phyloP scores from a whole-genome alignment of 805 yeast species.

The Ogataea ramenticola region DNA sequence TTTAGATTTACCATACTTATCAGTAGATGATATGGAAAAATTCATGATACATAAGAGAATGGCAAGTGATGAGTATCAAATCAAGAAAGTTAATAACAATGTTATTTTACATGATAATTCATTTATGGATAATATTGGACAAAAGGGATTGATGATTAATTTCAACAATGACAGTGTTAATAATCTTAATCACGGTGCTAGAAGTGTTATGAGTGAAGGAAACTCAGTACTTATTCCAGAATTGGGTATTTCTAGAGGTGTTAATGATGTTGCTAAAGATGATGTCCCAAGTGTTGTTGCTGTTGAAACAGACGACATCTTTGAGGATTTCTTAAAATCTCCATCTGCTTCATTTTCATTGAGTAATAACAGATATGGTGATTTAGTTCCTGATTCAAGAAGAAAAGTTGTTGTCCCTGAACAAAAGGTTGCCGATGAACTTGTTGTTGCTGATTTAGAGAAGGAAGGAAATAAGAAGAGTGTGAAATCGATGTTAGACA shows the following conservation, averaged over 20 bases:
- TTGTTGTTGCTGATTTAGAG: not conserved
- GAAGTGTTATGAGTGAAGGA: slow-evolving; percentile 5
- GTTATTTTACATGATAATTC: slow-evolving; percentile 1
- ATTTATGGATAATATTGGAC: slow-evolving; percentile 10
- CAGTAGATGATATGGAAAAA: slow-evolving; percentile 20
- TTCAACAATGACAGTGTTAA: not conserved
- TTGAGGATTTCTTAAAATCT: slow-evolving; percentile 4
- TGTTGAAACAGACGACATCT: slow-evolving; percentile 5
- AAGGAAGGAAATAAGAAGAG: slow-evolving; percentile 1
- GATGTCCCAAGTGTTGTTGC: slow-evolving; percentile 1
- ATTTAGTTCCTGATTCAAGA: slow-evolving; percentile 12
- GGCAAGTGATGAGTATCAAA: slow-evolving; percentile 23
- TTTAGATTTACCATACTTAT: slow-evolving; percentile 12
- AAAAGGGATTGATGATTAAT: slow-evolving; percentile 16
- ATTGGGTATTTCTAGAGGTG: slow-evolving; percentile 21
- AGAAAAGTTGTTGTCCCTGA: slow-evolving; percentile 5
- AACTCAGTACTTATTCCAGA: slow-evolving; percentile 16
- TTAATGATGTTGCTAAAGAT: slow-evolving; percentile 8
- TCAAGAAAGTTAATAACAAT: slow-evolving; percentile 19
- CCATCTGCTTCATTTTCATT: slow-evolving; percentile 2
- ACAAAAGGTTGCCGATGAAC: not conserved
- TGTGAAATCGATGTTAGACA: slow-evolving; percentile 2
- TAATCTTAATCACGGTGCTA: slow-evolving; percentile 7
- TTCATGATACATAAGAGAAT: slow-evolving; percentile 23
- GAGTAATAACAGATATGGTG: slow-evolving; percentile 10